These are phyloP conservation scores for Panaeolus papilionaceus DNA, from an alignment of 768 basidiomycete species.

Conservation along the genomic window DNA sequence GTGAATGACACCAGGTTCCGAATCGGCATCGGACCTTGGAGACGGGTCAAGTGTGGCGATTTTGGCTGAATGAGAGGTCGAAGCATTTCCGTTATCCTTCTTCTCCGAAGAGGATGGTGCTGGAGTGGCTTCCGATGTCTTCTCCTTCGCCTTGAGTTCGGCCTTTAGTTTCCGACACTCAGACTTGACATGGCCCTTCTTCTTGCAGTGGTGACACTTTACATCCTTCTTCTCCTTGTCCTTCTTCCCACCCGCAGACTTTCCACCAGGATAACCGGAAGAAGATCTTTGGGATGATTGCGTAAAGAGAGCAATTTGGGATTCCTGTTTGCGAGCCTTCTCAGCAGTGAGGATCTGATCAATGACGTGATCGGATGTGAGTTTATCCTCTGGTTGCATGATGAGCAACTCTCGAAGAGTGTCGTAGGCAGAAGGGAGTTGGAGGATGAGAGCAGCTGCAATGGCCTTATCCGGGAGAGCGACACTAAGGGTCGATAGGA, in stretches of 20 bases:
- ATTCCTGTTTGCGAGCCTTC: conserved; percentile 19
- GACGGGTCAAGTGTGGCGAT: neutral
- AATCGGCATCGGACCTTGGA: neutral
- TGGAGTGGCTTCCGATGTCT: conserved; percentile 2
- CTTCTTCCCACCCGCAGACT: conserved; percentile 16
- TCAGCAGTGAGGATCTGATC: conserved; percentile 25
- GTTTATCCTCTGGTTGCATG: conserved; percentile 17
- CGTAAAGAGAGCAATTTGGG: conserved; percentile 21
- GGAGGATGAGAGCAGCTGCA: neutral
- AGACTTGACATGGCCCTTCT: conserved; percentile 26
- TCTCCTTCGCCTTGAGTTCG: conserved; percentile 12
- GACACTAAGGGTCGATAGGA: conserved; percentile 22
- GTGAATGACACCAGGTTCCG: neutral
- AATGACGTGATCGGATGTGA: conserved; percentile 21
- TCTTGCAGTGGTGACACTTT: conserved; percentile 26
- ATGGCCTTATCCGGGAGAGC: conserved; percentile 20
- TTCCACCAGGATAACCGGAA: neutral
- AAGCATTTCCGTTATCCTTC: neutral
- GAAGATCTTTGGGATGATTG: no score
- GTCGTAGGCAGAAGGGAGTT: conserved; percentile 10
- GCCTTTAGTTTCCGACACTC: conserved; percentile 26
- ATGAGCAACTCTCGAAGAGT: conserved; percentile 24
- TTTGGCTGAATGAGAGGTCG: conserved; percentile 19
- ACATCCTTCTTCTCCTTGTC: conserved; percentile 15
- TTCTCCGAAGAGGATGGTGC: no score